These are phyloP conservation scores for Nigrospora sphaerica DNA, from an alignment of 2,329 filamentous ascomycete genomes.

Conservation along the genomic window DNA sequence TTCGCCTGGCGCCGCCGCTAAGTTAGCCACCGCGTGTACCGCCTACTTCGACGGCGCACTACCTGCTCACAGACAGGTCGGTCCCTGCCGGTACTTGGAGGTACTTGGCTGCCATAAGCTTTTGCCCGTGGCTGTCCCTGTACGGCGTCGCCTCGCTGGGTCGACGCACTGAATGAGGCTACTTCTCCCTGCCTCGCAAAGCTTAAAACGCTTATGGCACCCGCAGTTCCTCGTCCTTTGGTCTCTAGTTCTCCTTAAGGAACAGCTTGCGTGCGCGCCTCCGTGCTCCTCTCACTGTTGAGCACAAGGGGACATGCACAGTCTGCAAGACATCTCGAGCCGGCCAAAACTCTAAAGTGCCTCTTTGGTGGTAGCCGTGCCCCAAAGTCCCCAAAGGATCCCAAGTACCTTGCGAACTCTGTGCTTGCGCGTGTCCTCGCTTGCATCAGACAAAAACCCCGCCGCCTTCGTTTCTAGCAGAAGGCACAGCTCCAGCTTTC, in stretches of 20 bases:
- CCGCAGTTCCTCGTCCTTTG: not conserved
- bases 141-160: too few relatives aligned
- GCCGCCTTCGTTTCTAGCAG: constrained; percentile 1
- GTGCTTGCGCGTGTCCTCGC: constrained; percentile 9
- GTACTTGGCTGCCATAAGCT: too few relatives aligned
- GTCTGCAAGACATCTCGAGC: not conserved
- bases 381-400: not conserved
- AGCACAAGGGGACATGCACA: constrained; percentile 1
- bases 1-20: too few relatives aligned
- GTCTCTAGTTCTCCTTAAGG: not conserved
- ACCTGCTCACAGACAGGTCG: too few relatives aligned
- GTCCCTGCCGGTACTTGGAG: too few relatives aligned
- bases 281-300: not conserved
- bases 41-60: too few relatives aligned
- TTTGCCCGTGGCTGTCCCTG: too few relatives aligned
- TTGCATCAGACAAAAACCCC: not conserved
- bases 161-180: too few relatives aligned
- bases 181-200: not conserved
- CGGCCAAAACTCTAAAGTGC: constrained; percentile 3
- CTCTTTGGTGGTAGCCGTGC: constrained; percentile 1
- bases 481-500: constrained; percentile 6
- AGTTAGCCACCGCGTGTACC: too few relatives aligned
- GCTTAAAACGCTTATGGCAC: constrained; percentile 2
- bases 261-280: not conserved
- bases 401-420: constrained; percentile 2